Base-by-base conservation (phyloP, 2,329 filamentous ascomycete genomes). In the Byssochlamys sp. region DNA sequence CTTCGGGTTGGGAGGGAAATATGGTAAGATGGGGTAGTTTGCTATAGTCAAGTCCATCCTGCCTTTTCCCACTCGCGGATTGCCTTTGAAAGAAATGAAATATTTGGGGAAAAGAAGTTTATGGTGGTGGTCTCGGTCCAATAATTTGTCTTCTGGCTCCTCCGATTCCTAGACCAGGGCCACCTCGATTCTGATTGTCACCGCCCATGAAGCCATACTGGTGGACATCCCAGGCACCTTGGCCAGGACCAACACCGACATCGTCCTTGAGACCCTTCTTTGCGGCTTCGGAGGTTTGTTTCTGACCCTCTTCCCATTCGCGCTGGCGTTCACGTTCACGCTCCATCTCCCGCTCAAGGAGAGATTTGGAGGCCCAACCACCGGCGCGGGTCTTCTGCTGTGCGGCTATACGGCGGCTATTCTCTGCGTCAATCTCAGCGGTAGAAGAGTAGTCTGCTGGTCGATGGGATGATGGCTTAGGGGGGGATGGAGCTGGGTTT, bases 271-370 rank as follows among this genome's bases (percentile, higher is more conserved):
- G 33, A n/a, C 75, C 76, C 2, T 69, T 65, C 48, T 76, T 73
- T 1, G 77, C 75, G 0, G 78, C 78, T 31, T 74, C 75, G 55
- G 76, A 72, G 1, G 77, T 74, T 14, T 73, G 76, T 55, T 81
- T 76, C 66, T 87, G 84, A 24, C 74, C 74, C 51, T 84, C 80
- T 66, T 86, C 84, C 84, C 84, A 87, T 60, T 87, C 84, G 39
- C 78, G 75, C 66, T 86, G 84, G 52, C 84, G 77, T 65, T 85
- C 81, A 14, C 84, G 79, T 66, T 87, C 84, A 24, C 82, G 80
- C 67, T 87, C 84, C 84, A 86, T 87, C 62, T 87, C 84, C 6
- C 83, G 80, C 65, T 86, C 83, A 2, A 86, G 75, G 1, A 87
- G 75, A 2, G 81, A 84, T 65, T 84, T 85, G n/a, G 78, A 80